A percentile compares a stretch with the other conserved stretches of the same genome.
Evolutionary conservation across 331 rosid genomes (phyloP).

Genomic region (Dryas integrifolia): DNA sequence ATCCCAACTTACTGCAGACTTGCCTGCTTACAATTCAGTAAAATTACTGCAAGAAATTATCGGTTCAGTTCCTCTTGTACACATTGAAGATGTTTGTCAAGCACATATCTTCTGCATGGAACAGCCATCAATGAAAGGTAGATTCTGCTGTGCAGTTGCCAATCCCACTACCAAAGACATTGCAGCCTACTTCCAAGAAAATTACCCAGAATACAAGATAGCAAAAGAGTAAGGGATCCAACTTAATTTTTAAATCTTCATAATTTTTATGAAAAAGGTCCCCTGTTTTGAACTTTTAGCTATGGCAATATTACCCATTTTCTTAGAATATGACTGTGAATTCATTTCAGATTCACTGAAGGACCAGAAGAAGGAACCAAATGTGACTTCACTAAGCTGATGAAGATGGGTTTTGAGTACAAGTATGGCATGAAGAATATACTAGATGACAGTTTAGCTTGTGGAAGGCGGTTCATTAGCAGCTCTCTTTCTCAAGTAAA

Average conservation of each 20-base stretch:
- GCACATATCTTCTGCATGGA: conserved; percentile 56
- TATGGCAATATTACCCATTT: neutral
- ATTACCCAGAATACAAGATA: conserved; percentile 20
- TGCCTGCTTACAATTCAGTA: neutral
- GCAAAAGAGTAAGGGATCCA: conserved; percentile 15
- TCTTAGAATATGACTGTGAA: neutral
- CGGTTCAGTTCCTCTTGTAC: conserved; percentile 43
- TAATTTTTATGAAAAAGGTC: neutral
- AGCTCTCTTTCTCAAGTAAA: neutral
- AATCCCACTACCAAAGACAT: conserved; percentile 24
- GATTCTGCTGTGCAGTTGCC: conserved; percentile 37
- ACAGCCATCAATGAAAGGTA: conserved; percentile 40
- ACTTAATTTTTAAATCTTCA: too few relatives aligned
- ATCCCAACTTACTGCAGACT: conserved; percentile 30
- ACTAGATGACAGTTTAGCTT: conserved; percentile 16
- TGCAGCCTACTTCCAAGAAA: conserved; percentile 14
- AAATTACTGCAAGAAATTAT: conserved; percentile 8
- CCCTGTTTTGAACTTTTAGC: neutral
- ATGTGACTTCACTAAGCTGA: conserved; percentile 24
- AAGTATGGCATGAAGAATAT: conserved; percentile 16
- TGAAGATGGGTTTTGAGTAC: conserved; percentile 24
- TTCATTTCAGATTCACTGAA: conserved; percentile 16
- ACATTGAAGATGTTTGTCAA: conserved; percentile 51
- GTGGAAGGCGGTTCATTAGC: conserved; percentile 7
- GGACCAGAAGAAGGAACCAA: conserved; percentile 15